Evolutionary conservation across 2,329 filamentous ascomycete genomes (phyloP), one percentile per base, ranked within the genome.

Genomic region (Incumbomyces delicatus): DNA sequence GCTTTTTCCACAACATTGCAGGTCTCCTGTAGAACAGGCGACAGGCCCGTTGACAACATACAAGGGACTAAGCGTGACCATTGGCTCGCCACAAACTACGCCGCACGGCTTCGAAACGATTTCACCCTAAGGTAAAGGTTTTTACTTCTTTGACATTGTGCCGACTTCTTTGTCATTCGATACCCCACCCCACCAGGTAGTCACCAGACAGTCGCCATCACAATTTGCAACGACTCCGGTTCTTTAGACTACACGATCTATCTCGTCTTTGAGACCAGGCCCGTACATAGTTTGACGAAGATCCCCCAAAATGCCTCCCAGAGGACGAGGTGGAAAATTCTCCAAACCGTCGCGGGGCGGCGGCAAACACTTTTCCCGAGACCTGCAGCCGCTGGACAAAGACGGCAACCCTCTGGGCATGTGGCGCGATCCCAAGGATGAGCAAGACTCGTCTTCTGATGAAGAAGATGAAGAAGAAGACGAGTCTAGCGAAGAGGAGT

Each of bases 341-440:
- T 85, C 81, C 72, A 96, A 95, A 74, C 87, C 84, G 57, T 88
- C 87, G 58, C 78, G 90, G 69, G 90, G 90, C 76, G 89, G 89
- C 53, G 92, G 92, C 61, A 95, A 95, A 70, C 83, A 94, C 62
- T 98, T 94, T 72, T 95, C 89, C 56, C 84, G 87, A 56, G 83
- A 95, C 65, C 80, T 96, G 39, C 82, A 86, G 65, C 89, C 89
- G 16, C 71, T 92, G 60, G 89, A 95, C 61, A 82, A 81, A 57
- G 86, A 96, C 62, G 92, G 90, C 58, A 92, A 92, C 61, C 81
- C 87, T 57, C 74, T 90, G 53, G 82, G 84, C 73, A 90, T 95
- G 77, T 95, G 90, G 86, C 81, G 77, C 63, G 54, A 58, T 38
- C 46, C 52, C 42, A 39, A 33, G 38, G 50, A 48, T 22, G 48